These are phyloP conservation scores for Cenchrus americanus DNA, from an alignment of 176 grass and related monocot species.

Conservation along the genomic window DNA sequence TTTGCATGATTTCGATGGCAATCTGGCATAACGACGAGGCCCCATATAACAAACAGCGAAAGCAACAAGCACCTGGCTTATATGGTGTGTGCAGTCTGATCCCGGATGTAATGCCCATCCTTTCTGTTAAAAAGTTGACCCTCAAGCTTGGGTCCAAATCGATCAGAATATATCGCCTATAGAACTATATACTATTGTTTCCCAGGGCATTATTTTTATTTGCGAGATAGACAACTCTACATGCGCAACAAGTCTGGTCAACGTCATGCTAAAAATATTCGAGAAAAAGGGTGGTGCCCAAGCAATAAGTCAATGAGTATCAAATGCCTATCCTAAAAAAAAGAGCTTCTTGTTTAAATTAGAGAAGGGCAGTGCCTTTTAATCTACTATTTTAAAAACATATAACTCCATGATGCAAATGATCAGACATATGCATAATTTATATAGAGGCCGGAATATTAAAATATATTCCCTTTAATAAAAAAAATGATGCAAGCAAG, in stretches of 20 bases:
- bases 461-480: no score
- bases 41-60: no score
- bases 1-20: neutral
- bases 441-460: no score
- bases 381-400: no score
- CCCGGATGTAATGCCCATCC: neutral
- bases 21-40: neutral
- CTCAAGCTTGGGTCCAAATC: neutral
- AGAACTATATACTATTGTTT: slow-evolving; percentile 1
- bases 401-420: no score
- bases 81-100: neutral
- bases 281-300: neutral
- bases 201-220: neutral
- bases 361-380: neutral
- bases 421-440: no score
- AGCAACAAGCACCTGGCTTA: no score
- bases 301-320: slow-evolving; percentile 13
- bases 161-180: neutral
- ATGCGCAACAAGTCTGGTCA: neutral
- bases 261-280: slow-evolving; percentile 13
- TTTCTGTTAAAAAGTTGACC: neutral
- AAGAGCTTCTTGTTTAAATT: neutral
- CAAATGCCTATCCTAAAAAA: neutral
- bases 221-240: slow-evolving; percentile 7
- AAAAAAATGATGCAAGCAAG: no score